Conservation (phyloP, 2,329 filamentous ascomycete species). For the Diplocarpon mali region DNA sequence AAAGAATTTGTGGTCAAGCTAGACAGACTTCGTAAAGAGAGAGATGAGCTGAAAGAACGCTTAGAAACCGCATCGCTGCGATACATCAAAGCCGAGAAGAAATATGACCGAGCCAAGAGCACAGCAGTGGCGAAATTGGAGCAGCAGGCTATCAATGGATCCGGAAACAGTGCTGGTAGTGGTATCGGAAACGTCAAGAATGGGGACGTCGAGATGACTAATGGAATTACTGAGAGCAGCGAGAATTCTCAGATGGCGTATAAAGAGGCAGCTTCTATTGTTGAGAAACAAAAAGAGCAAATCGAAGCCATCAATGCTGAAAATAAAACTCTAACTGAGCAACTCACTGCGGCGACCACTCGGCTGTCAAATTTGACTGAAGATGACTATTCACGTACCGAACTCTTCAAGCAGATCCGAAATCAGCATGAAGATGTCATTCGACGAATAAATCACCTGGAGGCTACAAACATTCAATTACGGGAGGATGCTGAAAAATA, state of each 20-base stretch:
- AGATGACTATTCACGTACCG: slow-evolving; percentile 86
- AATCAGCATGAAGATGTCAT: slow-evolving; percentile 86
- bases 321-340: slow-evolving; percentile 61
- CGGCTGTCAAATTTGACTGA: slow-evolving; percentile 67
- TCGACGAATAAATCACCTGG: slow-evolving; percentile 81
- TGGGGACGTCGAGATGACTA: slow-evolving; percentile 32
- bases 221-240: slow-evolving; percentile 42
- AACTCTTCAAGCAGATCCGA: slow-evolving; percentile 87
- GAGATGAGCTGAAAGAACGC: slow-evolving; percentile 74
- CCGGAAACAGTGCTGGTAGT: slow-evolving; percentile 31
- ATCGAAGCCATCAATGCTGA: slow-evolving; percentile 69
- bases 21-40: slow-evolving; percentile 65
- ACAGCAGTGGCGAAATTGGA: slow-evolving; percentile 85
- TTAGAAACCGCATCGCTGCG: slow-evolving; percentile 80
- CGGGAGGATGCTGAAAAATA: slow-evolving; percentile 77
- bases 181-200: slow-evolving; percentile 33
- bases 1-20: slow-evolving; percentile 71
- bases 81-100: slow-evolving; percentile 93
- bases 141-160: slow-evolving; percentile 70
- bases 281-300: slow-evolving; percentile 80
- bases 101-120: slow-evolving; percentile 81
- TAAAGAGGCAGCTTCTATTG: slow-evolving; percentile 65
- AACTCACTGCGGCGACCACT: slow-evolving; percentile 62
- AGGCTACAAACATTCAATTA: slow-evolving; percentile 76
- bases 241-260: slow-evolving; percentile 65